Evolutionary conservation across 176 grass and related monocot genomes (phyloP).

Genomic region (Lolium multiflorum): DNA sequence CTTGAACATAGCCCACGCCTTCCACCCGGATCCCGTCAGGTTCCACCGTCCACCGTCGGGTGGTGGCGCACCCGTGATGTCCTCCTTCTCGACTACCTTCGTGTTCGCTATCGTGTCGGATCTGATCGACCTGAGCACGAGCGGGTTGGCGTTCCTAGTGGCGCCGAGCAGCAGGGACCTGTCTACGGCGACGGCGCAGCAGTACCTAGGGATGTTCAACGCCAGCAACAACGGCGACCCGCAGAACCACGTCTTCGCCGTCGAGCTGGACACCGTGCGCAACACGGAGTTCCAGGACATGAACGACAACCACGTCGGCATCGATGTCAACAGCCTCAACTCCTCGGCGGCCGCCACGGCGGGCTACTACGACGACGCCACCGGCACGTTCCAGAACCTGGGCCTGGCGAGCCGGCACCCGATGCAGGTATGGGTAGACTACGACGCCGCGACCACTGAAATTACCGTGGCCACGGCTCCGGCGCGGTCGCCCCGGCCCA

Average conservation of each 20-base stretch:
- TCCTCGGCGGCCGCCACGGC: conserved; percentile 17
- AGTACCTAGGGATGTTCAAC: conserved; percentile 59
- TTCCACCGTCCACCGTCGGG: not conserved
- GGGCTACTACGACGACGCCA: conserved; percentile 33
- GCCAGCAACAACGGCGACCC: conserved; percentile 47
- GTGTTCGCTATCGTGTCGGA: no score
- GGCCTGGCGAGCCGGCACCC: conserved; percentile 47
- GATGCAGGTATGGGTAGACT: conserved; percentile 60
- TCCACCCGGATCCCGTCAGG: conserved; percentile 32
- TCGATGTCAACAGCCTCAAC: no score
- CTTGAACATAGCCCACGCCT: conserved; percentile 55
- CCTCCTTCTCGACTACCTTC: conserved; percentile 39
- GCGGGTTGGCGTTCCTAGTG: conserved; percentile 50
- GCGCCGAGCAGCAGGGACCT: conserved; percentile 42
- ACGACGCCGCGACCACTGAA: conserved; percentile 6
- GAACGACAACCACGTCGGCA: no score
- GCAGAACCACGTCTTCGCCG: conserved; percentile 2
- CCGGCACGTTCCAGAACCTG: conserved; percentile 41
- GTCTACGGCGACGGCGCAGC: conserved; percentile 43
- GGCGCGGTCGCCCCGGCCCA: conserved; percentile 9
- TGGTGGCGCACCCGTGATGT: not conserved
- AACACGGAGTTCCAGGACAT: no score
- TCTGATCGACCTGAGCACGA: conserved; percentile 53
- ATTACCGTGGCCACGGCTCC: conserved; percentile 48
- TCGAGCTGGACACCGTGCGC: no score